These are phyloP conservation scores for Tuber aestivum DNA, from an alignment of 495 filamentous ascomycete species.

Conservation along the genomic window DNA sequence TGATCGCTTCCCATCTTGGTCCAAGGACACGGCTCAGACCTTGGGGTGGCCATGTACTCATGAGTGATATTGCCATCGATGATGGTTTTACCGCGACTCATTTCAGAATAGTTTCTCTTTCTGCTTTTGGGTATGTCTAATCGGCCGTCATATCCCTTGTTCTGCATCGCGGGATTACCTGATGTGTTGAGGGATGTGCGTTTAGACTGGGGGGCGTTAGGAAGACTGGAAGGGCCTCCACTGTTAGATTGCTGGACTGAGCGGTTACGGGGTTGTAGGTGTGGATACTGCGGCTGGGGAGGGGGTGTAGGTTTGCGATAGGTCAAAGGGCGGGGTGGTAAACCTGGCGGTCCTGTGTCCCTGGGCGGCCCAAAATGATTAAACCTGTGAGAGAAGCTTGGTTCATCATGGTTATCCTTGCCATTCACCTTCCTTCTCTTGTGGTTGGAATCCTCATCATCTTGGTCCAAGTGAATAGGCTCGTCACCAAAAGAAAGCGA, in stretches of 20 bases:
- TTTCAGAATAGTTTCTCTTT: conserved; percentile 35
- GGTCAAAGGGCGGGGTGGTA: conserved; percentile 4
- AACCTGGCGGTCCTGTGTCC: neutral
- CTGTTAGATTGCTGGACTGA: neutral
- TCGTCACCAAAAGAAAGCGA: conserved; percentile 46
- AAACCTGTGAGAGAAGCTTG: neutral
- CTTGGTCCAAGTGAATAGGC: neutral
- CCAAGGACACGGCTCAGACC: conserved; percentile 39
- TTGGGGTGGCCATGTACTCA: conserved; percentile 19
- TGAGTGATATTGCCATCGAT: conserved; percentile 60
- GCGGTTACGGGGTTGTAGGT: neutral
- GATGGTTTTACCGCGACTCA: conserved; percentile 43
- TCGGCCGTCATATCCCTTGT: neutral
- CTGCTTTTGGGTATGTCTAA: conserved; percentile 32
- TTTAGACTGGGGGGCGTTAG: neutral
- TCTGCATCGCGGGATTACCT: neutral
- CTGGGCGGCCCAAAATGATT: neutral
- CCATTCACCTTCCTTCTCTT: conserved; percentile 34
- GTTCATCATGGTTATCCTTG: conserved; percentile 6
- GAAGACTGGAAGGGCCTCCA: neutral
- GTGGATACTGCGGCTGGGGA: neutral
- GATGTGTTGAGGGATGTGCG: neutral
- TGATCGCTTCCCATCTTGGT: conserved; percentile 50
- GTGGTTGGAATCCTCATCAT: neutral
- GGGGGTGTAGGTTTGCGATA: neutral